These are phyloP conservation scores for Dryas alaskensis DNA, from an alignment of 306 rosid species.

Conservation along the genomic window DNA sequence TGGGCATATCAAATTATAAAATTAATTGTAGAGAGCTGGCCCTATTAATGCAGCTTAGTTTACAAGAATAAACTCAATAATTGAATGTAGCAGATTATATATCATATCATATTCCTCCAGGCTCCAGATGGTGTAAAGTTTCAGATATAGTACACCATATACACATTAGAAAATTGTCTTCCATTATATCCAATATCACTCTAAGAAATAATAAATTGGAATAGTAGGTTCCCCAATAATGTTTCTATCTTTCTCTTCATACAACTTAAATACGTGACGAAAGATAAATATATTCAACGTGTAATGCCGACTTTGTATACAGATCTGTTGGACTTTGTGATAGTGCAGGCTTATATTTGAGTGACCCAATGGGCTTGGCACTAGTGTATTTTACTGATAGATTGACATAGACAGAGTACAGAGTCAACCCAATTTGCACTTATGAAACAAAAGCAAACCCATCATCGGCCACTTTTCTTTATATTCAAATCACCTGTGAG, in stretches of 20 bases:
- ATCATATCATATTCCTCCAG: neutral
- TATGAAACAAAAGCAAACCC: neutral
- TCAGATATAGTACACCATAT: neutral
- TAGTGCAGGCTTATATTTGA: neutral
- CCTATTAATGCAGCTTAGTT: conserved; percentile 3
- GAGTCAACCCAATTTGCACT: neutral
- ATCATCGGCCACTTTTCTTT: too few relatives aligned
- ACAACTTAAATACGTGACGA: too few relatives aligned
- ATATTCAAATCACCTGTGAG: too few relatives aligned
- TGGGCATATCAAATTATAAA: neutral
- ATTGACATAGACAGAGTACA: neutral
- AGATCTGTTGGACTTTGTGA: neutral
- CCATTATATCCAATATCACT: too few relatives aligned
- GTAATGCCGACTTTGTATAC: neutral
- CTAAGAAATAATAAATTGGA: too few relatives aligned
- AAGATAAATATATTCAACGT: too few relatives aligned
- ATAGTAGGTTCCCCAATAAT: too few relatives aligned
- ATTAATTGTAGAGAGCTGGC: neutral
- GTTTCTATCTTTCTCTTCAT: too few relatives aligned
- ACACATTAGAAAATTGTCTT: too few relatives aligned
- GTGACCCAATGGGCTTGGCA: neutral
- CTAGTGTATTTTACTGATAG: too few relatives aligned
- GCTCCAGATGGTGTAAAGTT: neutral
- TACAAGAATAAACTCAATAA: conserved; percentile 4
- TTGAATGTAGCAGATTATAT: neutral